Evolutionary conservation across 306 rosid genomes (phyloP), one percentile per base, ranked within the genome.

Genomic region (Trifolium subterraneum): DNA sequence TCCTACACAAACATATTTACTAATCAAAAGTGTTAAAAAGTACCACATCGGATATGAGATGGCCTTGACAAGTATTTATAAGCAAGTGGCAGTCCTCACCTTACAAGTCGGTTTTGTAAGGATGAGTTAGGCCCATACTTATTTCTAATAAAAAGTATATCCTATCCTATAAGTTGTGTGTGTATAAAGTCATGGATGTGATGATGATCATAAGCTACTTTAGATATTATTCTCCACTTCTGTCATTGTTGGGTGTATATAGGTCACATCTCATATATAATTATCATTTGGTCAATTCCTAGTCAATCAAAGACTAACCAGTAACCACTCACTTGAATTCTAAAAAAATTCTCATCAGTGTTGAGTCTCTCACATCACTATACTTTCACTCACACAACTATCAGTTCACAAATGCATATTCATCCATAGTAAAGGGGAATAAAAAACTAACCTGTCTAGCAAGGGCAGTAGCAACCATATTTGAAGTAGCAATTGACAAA

Each of bases 401-500:
- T 4, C 6, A 3, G 27, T 35, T 35, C 15, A 75, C 9, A 64
- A 74, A 64, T 8, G 58, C 6, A 48, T 5, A 48, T 29, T 20
- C 42, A 50, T 64, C 54, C 16, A 19, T 10, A 12, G 54, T 10
- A 54, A 19, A 4, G 8, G 61, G n/a, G 61, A 4, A 7, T 7
- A 50, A 18, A 33, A 20, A 36, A 58, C 79, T 18, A 70, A 93
- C 98, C 97, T 78, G 82, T 76, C 55, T 84, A 51, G 96, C 98
- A 77, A 91, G 94, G 47, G 97, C 84, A 41, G 97, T 91, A 60
- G 98, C 97, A 52, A 93, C 94, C 97, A 93, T 89, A 73, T 93
- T 93, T 2, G 98, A 93, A 74, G 98, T 93, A 5, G 98, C 94
- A 68, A 93, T 70, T 0, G 97, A 89, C 42, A 93, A 90, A 78